These are phyloP conservation scores for Penicillium hesseltinei DNA, from an alignment of 2,329 filamentous ascomycete genomes.

Conservation along the genomic window DNA sequence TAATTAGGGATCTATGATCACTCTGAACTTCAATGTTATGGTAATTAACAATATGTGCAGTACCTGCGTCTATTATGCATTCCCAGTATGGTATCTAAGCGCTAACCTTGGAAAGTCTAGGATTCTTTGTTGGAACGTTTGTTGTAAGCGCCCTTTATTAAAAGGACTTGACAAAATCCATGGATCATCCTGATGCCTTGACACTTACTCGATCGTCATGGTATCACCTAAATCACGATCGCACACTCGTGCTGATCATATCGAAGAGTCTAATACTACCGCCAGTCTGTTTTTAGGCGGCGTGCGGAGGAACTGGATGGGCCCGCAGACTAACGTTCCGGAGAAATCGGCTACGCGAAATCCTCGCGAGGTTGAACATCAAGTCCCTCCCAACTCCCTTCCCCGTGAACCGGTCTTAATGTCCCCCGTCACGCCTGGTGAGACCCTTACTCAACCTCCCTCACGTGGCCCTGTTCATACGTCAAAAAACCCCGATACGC, in stretches of 20 bases:
- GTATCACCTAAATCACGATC: conserved; percentile 8
- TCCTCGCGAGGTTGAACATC: background rate
- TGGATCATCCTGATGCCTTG: background rate
- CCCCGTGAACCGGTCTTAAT: conserved; percentile 11
- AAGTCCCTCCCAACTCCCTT: background rate
- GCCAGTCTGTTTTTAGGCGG: conserved; percentile 41
- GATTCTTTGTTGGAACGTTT: background rate
- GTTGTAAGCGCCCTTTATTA: background rate
- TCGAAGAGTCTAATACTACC: conserved; percentile 40
- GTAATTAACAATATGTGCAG: background rate
- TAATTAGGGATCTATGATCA: background rate
- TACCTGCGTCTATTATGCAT: background rate
- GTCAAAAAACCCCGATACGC: conserved; percentile 11
- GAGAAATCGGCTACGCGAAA: background rate
- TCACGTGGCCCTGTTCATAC: background rate
- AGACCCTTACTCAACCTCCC: conserved; percentile 4
- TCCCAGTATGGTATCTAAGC: background rate
- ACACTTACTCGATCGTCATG: conserved; percentile 4
- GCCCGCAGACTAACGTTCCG: background rate
- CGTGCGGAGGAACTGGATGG: conserved; percentile 43
- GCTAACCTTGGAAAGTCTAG: background rate
- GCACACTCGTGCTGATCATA: conserved; percentile 12
- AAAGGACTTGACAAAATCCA: background rate
- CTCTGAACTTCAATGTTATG: background rate
- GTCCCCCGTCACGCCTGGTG: conserved; percentile 23